A percentile compares a stretch with the other conserved stretches of the same genome.
These are phyloP conservation scores for Rauvolfia tetraphylla DNA, from an alignment of 257 asterid species.

Conservation along the genomic window DNA sequence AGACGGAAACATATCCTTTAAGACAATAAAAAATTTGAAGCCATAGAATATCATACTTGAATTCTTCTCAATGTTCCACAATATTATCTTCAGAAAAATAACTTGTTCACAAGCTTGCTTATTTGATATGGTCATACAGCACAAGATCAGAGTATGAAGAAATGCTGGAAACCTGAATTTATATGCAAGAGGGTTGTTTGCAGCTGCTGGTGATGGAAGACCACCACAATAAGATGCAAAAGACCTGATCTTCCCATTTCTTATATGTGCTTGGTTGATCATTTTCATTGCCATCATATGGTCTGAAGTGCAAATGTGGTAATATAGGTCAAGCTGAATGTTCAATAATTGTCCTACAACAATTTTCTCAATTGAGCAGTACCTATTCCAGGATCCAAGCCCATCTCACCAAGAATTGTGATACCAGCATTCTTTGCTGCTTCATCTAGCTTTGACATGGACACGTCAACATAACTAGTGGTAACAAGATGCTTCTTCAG, in stretches of 20 bases:
- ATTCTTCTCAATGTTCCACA: neutral
- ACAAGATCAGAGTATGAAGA: constrained; percentile 3
- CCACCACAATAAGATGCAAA: constrained; percentile 93
- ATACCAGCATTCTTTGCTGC: constrained; percentile 64
- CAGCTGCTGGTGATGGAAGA: constrained; percentile 94
- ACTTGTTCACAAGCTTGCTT: neutral
- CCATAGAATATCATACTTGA: neutral
- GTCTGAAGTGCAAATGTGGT: constrained; percentile 36
- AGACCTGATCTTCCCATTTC: constrained; percentile 84
- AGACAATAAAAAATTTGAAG: neutral
- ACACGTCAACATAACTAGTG: constrained; percentile 91
- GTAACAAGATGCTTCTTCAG: constrained; percentile 80
- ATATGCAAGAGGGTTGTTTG: constrained; percentile 90
- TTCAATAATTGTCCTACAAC: neutral
- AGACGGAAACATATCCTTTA: neutral
- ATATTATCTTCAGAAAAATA: neutral
- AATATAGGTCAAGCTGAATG: neutral
- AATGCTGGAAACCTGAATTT: constrained; percentile 63
- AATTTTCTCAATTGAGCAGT: constrained; percentile 14
- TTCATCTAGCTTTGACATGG: constrained; percentile 76
- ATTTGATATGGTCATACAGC: neutral
- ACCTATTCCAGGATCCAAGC: constrained; percentile 99
- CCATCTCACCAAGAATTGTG: constrained; percentile 94
- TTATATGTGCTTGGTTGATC: constrained; percentile 70
- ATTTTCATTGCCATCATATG: constrained; percentile 99